Conservation (phyloP, 208 protist species). For the Porcisia hertigi region DNA sequence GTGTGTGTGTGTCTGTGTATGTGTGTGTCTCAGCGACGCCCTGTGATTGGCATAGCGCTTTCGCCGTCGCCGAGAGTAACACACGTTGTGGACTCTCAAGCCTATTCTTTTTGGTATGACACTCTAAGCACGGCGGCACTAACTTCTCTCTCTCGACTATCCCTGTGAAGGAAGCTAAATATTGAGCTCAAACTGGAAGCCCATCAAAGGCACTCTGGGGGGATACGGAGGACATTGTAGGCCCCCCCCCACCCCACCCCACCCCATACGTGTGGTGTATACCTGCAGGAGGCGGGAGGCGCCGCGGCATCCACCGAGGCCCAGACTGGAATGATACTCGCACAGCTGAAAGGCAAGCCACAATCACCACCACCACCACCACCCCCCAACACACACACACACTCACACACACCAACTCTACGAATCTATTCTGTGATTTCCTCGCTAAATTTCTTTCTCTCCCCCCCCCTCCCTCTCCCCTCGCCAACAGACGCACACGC, state of each 20-base stretch:
- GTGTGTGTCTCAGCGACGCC: background rate
- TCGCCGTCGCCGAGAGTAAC: background rate
- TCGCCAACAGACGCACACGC: background rate
- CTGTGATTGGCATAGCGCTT: background rate
- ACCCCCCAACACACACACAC: background rate
- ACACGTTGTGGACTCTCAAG: background rate
- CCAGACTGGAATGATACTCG: background rate
- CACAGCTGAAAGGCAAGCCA: background rate
- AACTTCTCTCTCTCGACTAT: constrained; percentile 1
- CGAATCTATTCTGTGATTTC: no score
- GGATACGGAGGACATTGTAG: background rate
- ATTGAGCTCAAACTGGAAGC: background rate
- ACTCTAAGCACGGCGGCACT: background rate
- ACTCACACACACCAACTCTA: background rate
- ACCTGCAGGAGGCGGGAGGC: background rate
- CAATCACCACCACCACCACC: no score
- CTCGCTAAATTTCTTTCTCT: background rate
- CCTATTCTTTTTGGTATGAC: background rate
- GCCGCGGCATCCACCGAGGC: background rate
- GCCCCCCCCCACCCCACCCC: background rate
- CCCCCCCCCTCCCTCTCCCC: background rate
- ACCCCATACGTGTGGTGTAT: background rate
- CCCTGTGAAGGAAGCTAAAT: background rate
- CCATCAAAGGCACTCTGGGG: background rate
- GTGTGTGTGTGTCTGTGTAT: no score